These are phyloP conservation scores for Pythium scleroteichum DNA, from an alignment of 352 stramenopile genomes.

Conservation along the genomic window DNA sequence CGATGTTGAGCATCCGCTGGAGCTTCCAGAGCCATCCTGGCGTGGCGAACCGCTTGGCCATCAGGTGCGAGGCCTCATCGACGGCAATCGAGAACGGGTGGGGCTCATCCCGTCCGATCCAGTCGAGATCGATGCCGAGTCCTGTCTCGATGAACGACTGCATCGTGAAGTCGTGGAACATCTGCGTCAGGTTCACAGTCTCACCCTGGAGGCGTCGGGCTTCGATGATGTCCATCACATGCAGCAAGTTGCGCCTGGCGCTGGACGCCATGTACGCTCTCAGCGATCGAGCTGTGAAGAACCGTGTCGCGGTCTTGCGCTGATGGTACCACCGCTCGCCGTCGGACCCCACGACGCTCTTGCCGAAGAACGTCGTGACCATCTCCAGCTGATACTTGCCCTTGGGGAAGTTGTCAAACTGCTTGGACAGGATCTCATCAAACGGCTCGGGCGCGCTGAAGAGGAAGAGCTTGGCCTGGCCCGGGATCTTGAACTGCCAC, in stretches of 20 bases:
- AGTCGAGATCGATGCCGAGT: conserved; percentile 46
- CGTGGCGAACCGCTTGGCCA: conserved; percentile 42
- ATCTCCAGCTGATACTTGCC: conserved; percentile 17
- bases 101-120: conserved; percentile 31
- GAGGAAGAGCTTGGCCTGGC: conserved; percentile 16
- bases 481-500: conserved; percentile 26
- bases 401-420: conserved; percentile 33
- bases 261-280: conserved; percentile 22
- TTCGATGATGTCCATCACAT: conserved; percentile 12
- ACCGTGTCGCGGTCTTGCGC: conserved; percentile 28
- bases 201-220: background rate
- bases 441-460: conserved; percentile 19
- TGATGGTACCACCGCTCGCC: conserved; percentile 33
- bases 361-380: conserved; percentile 22
- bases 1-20: conserved; percentile 41
- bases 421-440: conserved; percentile 30
- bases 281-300: conserved; percentile 33
- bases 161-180: conserved; percentile 50
- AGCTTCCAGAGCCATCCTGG: conserved; percentile 54
- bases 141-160: conserved; percentile 54
- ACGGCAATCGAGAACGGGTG: conserved; percentile 52
- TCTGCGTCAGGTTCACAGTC: conserved; percentile 20
- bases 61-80: conserved; percentile 27
- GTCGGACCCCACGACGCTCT: conserved; percentile 11
- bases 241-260: conserved; percentile 2